Base-by-base conservation (phyloP, 768 basidiomycete genomes). In the Zangia roseola region DNA sequence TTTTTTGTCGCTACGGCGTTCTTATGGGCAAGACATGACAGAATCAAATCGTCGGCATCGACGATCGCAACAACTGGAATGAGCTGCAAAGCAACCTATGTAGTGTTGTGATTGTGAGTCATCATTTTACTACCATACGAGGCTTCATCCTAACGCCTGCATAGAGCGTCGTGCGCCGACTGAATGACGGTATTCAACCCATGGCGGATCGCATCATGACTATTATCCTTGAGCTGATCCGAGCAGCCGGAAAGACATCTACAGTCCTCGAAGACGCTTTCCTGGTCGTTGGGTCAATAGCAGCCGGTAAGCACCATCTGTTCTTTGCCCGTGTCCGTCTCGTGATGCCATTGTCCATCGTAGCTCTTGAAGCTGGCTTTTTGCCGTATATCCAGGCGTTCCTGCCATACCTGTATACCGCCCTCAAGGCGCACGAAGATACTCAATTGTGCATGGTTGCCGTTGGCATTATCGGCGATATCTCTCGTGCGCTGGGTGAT, bases 1-100 rank as follows among this genome's bases (percentile, higher is more conserved):
- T 54, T 52, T 54, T 52, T 31, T 35, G 10, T 38, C 21, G 21
- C 25, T 24, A 28, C 19, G 2, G 17, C 36, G 19, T 5, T 44
- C 39, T 56, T 17, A 57, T 25, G 35, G 26, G 8, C 16, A 9
- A 1, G 10, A 16, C 42, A 20, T 53, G 31, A 13, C 59, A 94
- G 83, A 91, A 89, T 67, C 94, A 98, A 71, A 88, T 98, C 49
- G 75, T 99, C 33, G 97, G 97, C 37, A 76, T 85, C 16, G 97
- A 99, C 69, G 97, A 99, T 63, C 85, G 91, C 54, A 94, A 94
- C 70, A 99, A 97, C 74, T 97, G 95, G 94, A 97, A 97, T 63
- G 95, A 99, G 66, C 77, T 99, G 21, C 94, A 97, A 67, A 87
- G 91, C 71, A 97, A 95, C 71, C 79, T 97, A 58, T 97, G 94